phyloP scores from a whole-genome alignment of 1,284 basidiomycete genomes.

The Phylloboletellus chloephorus region DNA sequence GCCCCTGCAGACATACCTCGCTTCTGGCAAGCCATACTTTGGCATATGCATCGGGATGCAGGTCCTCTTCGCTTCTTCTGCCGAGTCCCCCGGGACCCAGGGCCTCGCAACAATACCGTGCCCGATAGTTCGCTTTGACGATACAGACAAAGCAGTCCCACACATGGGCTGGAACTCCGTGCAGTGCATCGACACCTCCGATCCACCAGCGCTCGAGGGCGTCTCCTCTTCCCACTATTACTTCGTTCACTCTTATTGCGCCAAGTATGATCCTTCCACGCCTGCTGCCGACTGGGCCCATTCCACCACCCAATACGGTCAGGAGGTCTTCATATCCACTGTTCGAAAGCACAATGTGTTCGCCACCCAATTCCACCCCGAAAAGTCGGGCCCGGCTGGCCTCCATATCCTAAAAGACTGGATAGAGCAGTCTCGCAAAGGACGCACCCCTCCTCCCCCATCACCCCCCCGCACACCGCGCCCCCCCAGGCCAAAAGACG shows the following conservation, averaged over 20 bases:
- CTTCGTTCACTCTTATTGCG: conserved; percentile 96
- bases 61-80: conserved; percentile 84
- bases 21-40: conserved; percentile 90
- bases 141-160: conserved; percentile 81
- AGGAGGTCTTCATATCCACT: conserved; percentile 86
- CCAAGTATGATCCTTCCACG: conserved; percentile 59
- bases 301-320: conserved; percentile 89
- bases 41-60: conserved; percentile 99
- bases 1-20: conserved; percentile 80
- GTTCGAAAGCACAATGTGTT: conserved; percentile 87
- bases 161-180: conserved; percentile 98
- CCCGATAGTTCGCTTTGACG: conserved; percentile 62
- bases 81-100: conserved; percentile 55
- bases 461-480: conserved; percentile 32
- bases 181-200: conserved; percentile 46
- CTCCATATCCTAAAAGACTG: conserved; percentile 79
- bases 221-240: conserved; percentile 65
- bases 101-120: conserved; percentile 76
- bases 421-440: conserved; percentile 59
- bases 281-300: conserved; percentile 72
- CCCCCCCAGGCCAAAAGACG: conserved; percentile 45
- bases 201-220: conserved; percentile 25
- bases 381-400: conserved; percentile 94
- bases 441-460: conserved; percentile 32
- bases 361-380: conserved; percentile 96